Base-by-base conservation (phyloP, 768 basidiomycete species). In the Termitomyces sp. region DNA sequence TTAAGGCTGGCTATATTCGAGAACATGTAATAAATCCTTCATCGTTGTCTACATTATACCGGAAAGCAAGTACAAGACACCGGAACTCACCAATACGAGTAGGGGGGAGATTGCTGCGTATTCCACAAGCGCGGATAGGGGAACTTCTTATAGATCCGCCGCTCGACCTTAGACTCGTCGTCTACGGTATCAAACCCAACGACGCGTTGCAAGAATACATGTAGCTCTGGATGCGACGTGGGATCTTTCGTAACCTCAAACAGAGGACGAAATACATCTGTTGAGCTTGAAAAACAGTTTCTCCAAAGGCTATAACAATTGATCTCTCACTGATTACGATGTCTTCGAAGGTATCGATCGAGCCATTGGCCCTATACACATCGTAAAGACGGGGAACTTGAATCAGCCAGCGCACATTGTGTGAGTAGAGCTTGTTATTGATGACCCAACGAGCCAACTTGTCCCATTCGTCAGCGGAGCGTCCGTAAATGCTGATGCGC, bases 111-210 rank as follows among this genome's bases (percentile, higher is more conserved):
- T 62, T 95, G 90, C 32, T 77, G 75, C 0, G 89, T 85, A 68
- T 94, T 81, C 97, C 97, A 99, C 40, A 92, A 74, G 40, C 82
- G 79, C 2, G 97, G 95, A 59, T 88, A 92, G 0, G 95, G 95
- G 74, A 90, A 97, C 67, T 97, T 98, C 64, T 87, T 88, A 66
- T 97, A 89, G 44, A 97, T 85, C 26, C 97, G 77, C 53, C 93
- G 76, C 70, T 99, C 97, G 0, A 84, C 76, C 72, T 98, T 98
- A 2, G 91, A 94, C 71, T 99, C 97, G 63, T 99, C 97, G 62
- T 99, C 97, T 21, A 99, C 97, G n/a, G 88, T 94, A 64, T 98
- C 97, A 65, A 99, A 97, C 5, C 97, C 97, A 50, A 98, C 71
- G 6, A 98, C 94, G 5, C 97, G 86, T 69, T 97, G 94, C 34